phyloP scores from a whole-genome alignment of 257 asterid species.

The Petrea volubilis region DNA sequence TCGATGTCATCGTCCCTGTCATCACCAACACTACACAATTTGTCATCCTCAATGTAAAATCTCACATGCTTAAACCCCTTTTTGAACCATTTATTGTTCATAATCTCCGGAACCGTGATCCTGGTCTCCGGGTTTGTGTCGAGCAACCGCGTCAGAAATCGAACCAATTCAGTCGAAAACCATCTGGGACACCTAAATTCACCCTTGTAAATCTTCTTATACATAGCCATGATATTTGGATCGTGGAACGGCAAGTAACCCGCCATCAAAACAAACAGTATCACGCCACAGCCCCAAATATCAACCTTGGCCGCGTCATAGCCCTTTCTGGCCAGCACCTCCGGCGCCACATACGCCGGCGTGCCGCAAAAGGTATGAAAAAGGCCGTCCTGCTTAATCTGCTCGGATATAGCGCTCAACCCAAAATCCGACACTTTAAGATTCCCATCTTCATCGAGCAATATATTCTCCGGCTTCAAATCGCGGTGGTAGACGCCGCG shows the following conservation, averaged over 20 bases:
- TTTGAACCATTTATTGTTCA: conserved; percentile 68
- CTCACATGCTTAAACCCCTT: conserved; percentile 62
- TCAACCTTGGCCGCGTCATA: conserved; percentile 92
- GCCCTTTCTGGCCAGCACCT: conserved; percentile 83
- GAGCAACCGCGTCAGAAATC: conserved; percentile 49
- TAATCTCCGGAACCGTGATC: conserved; percentile 62
- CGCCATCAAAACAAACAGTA: conserved; percentile 85
- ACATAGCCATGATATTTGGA: conserved; percentile 88
- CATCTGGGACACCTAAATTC: conserved; percentile 92
- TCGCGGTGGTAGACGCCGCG: conserved; percentile 96
- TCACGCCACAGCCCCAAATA: conserved; percentile 95
- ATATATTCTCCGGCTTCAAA: conserved; percentile 81
- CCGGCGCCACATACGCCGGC: conserved; percentile 97
- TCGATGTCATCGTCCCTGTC: conserved; percentile 30
- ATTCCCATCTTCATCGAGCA: conserved; percentile 81
- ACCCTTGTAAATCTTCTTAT: conserved; percentile 88
- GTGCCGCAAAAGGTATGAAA: conserved; percentile 94
- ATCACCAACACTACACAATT: conserved; percentile 61
- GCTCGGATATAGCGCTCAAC: conserved; percentile 83
- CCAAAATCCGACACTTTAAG: conserved; percentile 94
- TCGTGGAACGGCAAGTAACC: conserved; percentile 92
- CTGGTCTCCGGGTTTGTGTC: conserved; percentile 65
- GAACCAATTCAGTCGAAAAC: conserved; percentile 74
- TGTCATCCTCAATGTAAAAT: conserved; percentile 86
- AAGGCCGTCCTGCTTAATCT: conserved; percentile 86